Evolutionary conservation across 23 red algal genomes (phyloP).

Genomic region (Agarophyton chilense): DNA sequence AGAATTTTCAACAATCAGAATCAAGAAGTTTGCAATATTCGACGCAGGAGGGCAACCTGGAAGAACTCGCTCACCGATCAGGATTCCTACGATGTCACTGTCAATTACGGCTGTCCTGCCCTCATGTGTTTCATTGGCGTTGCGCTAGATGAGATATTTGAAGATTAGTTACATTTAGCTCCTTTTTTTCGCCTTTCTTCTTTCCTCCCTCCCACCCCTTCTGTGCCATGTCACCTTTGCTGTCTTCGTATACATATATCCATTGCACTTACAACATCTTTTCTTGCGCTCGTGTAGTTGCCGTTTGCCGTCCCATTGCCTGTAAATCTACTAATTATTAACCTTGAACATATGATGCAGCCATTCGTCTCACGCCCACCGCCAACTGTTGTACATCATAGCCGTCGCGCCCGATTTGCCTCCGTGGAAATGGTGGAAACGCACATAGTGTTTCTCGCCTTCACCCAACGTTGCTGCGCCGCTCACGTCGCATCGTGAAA

Average conservation of each 20-base stretch:
- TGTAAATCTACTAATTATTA: not conserved
- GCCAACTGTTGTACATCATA: not conserved
- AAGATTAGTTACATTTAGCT: conserved; percentile 20
- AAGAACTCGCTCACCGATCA: conserved; percentile 65
- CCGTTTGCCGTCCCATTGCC: not conserved
- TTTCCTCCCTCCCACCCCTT: not conserved
- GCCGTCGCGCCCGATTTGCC: not conserved
- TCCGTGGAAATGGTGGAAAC: too few species aligned
- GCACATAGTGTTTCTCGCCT: too few species aligned
- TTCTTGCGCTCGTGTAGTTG: not conserved
- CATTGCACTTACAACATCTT: not conserved
- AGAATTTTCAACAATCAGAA: conserved; percentile 25
- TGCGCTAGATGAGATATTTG: conserved; percentile 65
- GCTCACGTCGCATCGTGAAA: not conserved
- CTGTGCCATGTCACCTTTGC: not conserved
- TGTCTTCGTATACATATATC: not conserved
- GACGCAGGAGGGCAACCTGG: conserved; percentile 9
- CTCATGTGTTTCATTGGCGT: conserved; percentile 58
- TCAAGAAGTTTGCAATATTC: conserved; percentile 19
- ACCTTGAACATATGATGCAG: not conserved
- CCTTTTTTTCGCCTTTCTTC: not conserved
- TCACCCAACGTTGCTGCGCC: not conserved
- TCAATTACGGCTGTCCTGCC: conserved; percentile 53
- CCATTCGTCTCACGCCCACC: not conserved
- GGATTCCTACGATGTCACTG: conserved; percentile 60